phyloP scores from a whole-genome alignment of 1,284 basidiomycete genomes.

The Tilletia setariae region DNA sequence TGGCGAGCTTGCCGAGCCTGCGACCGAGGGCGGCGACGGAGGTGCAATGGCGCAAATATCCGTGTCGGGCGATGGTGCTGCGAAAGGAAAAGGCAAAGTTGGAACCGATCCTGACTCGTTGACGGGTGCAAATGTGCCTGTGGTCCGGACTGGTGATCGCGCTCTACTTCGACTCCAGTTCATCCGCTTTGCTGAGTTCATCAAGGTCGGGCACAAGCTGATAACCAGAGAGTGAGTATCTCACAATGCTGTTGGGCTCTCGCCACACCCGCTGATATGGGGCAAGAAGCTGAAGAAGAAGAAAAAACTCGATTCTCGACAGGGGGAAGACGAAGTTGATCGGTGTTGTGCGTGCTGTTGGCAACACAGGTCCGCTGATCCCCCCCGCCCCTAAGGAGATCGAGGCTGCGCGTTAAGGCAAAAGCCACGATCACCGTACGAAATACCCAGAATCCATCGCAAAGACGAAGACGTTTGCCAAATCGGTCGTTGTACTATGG shows the following conservation, averaged over 20 bases:
- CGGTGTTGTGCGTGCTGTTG: conserved; percentile 43
- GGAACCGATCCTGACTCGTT: not conserved
- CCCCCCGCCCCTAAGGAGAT: not conserved
- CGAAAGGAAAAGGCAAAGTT: not conserved
- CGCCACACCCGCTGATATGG: too few species aligned
- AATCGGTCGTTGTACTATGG: too few species aligned
- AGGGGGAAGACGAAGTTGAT: conserved; percentile 49
- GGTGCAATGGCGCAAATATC: not conserved
- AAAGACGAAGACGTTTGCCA: too few species aligned
- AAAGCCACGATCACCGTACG: too few species aligned
- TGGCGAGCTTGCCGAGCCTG: conserved; percentile 16
- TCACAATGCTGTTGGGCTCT: too few species aligned
- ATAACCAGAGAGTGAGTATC: conserved; percentile 42
- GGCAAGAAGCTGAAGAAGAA: too few species aligned
- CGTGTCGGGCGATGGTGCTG: not conserved
- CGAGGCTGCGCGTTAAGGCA: not conserved
- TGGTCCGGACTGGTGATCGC: conserved; percentile 50
- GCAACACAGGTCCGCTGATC: conserved; percentile 31
- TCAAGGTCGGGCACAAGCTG: conserved; percentile 50
- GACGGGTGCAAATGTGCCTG: conserved; percentile 25
- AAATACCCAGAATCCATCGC: too few species aligned
- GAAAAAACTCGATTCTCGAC: too few species aligned
- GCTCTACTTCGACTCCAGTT: conserved; percentile 48
- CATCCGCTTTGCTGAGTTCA: conserved; percentile 43
- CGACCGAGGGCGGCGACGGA: not conserved